These are phyloP conservation scores for Rhizopogon salebrosus DNA, from an alignment of 768 basidiomycete genomes.

Conservation along the genomic window DNA sequence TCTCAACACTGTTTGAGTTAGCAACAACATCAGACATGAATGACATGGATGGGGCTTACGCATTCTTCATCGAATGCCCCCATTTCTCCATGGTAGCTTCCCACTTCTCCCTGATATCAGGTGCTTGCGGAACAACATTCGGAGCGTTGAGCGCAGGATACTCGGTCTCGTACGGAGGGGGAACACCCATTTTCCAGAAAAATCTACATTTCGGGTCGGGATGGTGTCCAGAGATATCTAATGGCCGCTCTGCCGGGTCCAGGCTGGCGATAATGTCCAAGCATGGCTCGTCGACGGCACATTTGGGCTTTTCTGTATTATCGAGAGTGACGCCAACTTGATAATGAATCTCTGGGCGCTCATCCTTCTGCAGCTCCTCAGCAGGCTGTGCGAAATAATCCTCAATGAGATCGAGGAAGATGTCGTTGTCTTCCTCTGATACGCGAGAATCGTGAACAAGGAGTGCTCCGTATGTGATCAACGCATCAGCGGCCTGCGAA, in stretches of 20 bases:
- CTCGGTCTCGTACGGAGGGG: constrained; percentile 70
- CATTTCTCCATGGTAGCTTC: constrained; percentile 72
- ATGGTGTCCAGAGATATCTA: constrained; percentile 74
- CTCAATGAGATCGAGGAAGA: constrained; percentile 86
- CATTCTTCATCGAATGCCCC: constrained; percentile 84
- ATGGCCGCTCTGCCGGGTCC: constrained; percentile 73
- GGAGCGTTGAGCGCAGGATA: constrained; percentile 75
- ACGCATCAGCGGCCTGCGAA: constrained; percentile 70
- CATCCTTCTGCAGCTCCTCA: constrained; percentile 62
- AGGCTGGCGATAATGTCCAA: constrained; percentile 71
- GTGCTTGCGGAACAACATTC: constrained; percentile 74
- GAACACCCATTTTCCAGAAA: constrained; percentile 80
- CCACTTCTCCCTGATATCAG: constrained; percentile 59
- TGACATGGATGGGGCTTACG: constrained; percentile 43
- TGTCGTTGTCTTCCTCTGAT: constrained; percentile 71
- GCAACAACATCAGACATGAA: constrained; percentile 3
- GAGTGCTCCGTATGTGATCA: constrained; percentile 83
- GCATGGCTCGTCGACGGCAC: constrained; percentile 80
- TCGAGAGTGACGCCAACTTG: constrained; percentile 95
- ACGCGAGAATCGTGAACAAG: constrained; percentile 84
- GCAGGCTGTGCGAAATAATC: constrained; percentile 85
- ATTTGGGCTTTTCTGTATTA: constrained; percentile 90
- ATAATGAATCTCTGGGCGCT: constrained; percentile 81
- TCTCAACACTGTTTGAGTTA: constrained; percentile 56
- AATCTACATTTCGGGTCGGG: constrained; percentile 96